Percentiles rank a stretch among this genome's conserved stretches.
Conservation (phyloP, 805 yeast species). For the Candida sonorensis region DNA sequence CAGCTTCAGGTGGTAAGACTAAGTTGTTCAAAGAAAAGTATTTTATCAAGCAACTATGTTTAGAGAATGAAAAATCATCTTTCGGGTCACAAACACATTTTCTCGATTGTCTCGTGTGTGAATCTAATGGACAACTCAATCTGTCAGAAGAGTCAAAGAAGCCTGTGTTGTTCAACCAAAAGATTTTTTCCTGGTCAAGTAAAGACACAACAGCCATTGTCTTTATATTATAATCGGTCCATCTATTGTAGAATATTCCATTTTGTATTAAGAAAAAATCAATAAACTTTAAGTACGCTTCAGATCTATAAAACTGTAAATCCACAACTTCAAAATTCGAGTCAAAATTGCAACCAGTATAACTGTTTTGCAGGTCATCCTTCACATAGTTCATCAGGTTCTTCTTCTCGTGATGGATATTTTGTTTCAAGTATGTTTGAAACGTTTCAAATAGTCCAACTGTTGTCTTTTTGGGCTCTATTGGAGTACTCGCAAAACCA, state of each 20-base stretch:
- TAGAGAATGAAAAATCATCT: constrained; percentile 36
- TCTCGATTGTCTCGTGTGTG: constrained; percentile 6
- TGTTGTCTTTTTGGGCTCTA: constrained; percentile 15
- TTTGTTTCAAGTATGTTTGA: constrained; percentile 31
- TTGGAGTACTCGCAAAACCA: constrained; percentile 34
- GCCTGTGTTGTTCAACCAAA: constrained; percentile 40
- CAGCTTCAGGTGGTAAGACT: constrained; percentile 14
- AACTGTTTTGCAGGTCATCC: too few species aligned
- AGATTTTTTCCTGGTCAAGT: constrained; percentile 40
- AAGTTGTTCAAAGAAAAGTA: constrained; percentile 23
- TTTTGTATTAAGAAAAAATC: constrained; percentile 38
- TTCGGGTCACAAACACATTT: constrained; percentile 21
- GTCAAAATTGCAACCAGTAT: constrained; percentile 44
- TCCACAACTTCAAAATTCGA: constrained; percentile 53
- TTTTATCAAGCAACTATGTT: constrained; percentile 41
- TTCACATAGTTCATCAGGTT: too few species aligned
- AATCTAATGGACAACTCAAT: constrained; percentile 14
- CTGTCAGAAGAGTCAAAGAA: constrained; percentile 10
- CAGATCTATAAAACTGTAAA: constrained; percentile 41
- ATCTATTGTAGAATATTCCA: constrained; percentile 53
- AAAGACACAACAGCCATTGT: constrained; percentile 31
- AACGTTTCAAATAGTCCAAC: constrained; percentile 35
- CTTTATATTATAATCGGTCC: constrained; percentile 51
- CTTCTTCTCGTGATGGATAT: too few species aligned
- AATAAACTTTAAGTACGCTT: constrained; percentile 39